phyloP scores from a whole-genome alignment of 2,329 filamentous ascomycete genomes.

The Pseudogymnoascus sp. region DNA sequence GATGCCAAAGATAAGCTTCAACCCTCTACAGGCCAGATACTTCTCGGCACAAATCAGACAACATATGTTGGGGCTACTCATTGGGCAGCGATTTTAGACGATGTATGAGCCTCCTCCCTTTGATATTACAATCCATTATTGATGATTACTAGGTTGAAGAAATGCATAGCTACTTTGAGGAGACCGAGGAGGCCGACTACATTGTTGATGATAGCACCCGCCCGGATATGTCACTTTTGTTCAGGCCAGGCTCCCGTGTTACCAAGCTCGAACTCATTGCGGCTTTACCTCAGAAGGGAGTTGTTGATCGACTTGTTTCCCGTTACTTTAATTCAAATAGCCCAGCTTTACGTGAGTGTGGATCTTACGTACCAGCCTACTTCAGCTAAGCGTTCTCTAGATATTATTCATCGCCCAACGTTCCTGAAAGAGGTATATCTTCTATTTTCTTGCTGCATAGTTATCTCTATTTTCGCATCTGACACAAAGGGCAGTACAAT shows the following conservation, averaged over 20 bases:
- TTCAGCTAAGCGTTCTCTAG: slow-evolving; percentile 26
- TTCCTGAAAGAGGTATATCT: slow-evolving; percentile 38
- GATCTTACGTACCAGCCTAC: background rate
- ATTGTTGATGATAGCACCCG: slow-evolving; percentile 26
- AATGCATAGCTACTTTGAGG: slow-evolving; percentile 46
- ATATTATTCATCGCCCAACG: slow-evolving; percentile 44
- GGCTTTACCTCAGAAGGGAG: slow-evolving; percentile 37
- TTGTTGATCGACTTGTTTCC: slow-evolving; percentile 43
- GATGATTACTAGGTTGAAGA: slow-evolving; percentile 43
- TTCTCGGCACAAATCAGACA: slow-evolving; percentile 35
- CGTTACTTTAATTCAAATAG: slow-evolving; percentile 45
- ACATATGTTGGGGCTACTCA: slow-evolving; percentile 52
- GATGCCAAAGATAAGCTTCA: slow-evolving; percentile 14
- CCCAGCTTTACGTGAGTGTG: slow-evolving; percentile 40
- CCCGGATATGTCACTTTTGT: slow-evolving; percentile 30
- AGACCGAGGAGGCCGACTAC: slow-evolving; percentile 27
- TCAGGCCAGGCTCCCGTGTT: slow-evolving; percentile 29
- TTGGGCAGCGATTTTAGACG: slow-evolving; percentile 51
- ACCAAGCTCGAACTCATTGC: slow-evolving; percentile 39
- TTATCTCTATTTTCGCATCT: background rate
- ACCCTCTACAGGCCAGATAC: slow-evolving; percentile 32
- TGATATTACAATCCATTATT: background rate
- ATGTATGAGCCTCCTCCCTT: slow-evolving; percentile 35
- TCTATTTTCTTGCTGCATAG: slow-evolving; percentile 10
- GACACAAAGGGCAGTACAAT: slow-evolving; percentile 32